Evolutionary conservation across 768 basidiomycete species (phyloP).

Genomic region (Tulasnella sp.): DNA sequence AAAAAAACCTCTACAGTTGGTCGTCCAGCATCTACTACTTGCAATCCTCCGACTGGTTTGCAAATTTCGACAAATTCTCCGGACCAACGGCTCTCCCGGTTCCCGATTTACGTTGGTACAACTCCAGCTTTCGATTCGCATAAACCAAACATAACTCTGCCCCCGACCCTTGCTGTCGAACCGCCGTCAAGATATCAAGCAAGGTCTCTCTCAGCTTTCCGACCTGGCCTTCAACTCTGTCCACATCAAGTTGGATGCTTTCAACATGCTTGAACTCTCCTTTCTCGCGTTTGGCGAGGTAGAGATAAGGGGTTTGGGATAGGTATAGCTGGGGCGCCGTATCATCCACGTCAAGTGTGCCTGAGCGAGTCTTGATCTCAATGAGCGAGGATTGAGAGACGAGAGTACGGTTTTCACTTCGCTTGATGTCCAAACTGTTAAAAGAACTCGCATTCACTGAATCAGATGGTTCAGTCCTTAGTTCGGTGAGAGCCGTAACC

Average conservation of each 20-base stretch:
- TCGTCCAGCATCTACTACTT: neutral
- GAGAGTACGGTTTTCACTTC: constrained; percentile 31
- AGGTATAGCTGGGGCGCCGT: constrained; percentile 63
- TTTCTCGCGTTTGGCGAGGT: constrained; percentile 33
- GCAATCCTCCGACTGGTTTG: neutral
- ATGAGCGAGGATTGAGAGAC: constrained; percentile 46
- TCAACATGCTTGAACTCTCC: constrained; percentile 34
- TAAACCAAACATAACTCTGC: constrained; percentile 57
- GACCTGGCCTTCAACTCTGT: constrained; percentile 34
- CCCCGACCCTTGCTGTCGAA: constrained; percentile 49
- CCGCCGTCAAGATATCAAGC: constrained; percentile 45
- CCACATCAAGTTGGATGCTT: constrained; percentile 12
- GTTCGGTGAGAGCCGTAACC: constrained; percentile 18
- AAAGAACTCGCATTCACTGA: neutral
- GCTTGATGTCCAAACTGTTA: constrained; percentile 31
- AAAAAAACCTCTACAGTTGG: no score
- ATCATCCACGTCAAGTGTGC: constrained; percentile 51
- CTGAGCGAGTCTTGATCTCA: constrained; percentile 46
- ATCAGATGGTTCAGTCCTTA: constrained; percentile 14
- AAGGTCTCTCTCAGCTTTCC: constrained; percentile 36
- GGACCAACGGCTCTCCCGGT: constrained; percentile 9
- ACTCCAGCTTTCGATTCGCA: constrained; percentile 41
- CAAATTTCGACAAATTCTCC: constrained; percentile 3
- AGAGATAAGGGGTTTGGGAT: constrained; percentile 53
- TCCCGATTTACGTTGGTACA: constrained; percentile 46